A percentile compares a stretch with the other conserved stretches of the same genome.
These are phyloP conservation scores for Cladosporium sphaerospermum DNA, from an alignment of 2,329 filamentous ascomycete genomes.

Conservation along the genomic window DNA sequence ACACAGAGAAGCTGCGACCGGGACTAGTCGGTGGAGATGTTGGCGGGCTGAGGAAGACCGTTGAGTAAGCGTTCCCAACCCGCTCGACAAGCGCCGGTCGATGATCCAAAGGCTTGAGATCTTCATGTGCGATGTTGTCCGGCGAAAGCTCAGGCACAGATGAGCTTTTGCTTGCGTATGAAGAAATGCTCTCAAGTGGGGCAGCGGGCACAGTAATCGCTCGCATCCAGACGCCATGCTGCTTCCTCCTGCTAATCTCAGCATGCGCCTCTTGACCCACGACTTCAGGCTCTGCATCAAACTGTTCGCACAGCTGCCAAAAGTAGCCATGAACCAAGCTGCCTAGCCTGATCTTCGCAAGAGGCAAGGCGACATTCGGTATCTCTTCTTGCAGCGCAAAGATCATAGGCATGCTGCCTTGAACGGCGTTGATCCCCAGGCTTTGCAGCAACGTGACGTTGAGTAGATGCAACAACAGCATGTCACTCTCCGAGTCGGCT, in stretches of 20 bases:
- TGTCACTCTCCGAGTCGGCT: slow-evolving; percentile 53
- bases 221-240: slow-evolving; percentile 72
- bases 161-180: not conserved
- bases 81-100: slow-evolving; percentile 64
- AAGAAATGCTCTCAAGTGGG: slow-evolving; percentile 4
- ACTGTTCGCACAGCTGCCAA: slow-evolving; percentile 69
- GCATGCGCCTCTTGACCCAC: slow-evolving; percentile 66
- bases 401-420: slow-evolving; percentile 80
- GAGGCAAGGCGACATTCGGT: slow-evolving; percentile 55
- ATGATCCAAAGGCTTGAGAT: slow-evolving; percentile 69
- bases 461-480: slow-evolving; percentile 70
- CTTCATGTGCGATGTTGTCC: slow-evolving; percentile 50
- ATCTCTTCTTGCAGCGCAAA: slow-evolving; percentile 83
- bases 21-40: slow-evolving; percentile 66
- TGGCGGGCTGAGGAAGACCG: slow-evolving; percentile 56
- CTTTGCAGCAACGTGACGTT: slow-evolving; percentile 67
- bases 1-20: slow-evolving; percentile 56
- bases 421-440: slow-evolving; percentile 74
- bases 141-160: slow-evolving; percentile 5
- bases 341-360: slow-evolving; percentile 71
- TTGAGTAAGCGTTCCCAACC: slow-evolving; percentile 66
- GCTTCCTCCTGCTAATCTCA: slow-evolving; percentile 69
- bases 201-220: slow-evolving; percentile 44
- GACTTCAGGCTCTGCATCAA: slow-evolving; percentile 65
- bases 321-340: slow-evolving; percentile 87